Evolutionary conservation across 78 protist species (phyloP).

Genomic region (Dictyostelium firmibasis): DNA sequence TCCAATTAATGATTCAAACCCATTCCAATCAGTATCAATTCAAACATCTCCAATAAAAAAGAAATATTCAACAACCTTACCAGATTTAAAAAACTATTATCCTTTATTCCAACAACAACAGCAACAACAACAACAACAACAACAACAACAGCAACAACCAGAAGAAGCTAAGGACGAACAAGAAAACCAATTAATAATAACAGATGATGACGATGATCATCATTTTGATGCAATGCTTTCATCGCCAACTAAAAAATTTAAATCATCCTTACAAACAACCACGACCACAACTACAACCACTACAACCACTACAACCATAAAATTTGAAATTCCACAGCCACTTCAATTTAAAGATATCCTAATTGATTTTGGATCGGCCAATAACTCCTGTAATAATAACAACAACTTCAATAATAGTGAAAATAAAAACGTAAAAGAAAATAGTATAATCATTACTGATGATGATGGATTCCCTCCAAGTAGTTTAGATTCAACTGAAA

Average conservation of each 20-base stretch:
- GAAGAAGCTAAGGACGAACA: background rate
- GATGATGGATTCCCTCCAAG: background rate
- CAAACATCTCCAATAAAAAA: background rate
- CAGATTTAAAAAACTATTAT: background rate
- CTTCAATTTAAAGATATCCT: background rate
- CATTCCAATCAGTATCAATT: background rate
- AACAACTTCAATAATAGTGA: too few species aligned
- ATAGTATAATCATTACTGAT: background rate
- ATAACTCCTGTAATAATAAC: background rate
- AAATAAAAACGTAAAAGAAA: background rate
- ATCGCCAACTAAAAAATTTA: background rate
- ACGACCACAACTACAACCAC: background rate
- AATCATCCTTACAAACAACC: background rate
- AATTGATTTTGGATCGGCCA: background rate
- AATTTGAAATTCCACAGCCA: background rate
- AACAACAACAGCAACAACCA: background rate
- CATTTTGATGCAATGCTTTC: background rate
- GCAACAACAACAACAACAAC: background rate
- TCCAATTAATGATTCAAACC: background rate
- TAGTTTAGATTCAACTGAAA: conserved; percentile 2
- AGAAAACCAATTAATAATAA: background rate
- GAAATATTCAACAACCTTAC: background rate
- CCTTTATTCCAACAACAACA: background rate
- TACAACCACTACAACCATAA: background rate
- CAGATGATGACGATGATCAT: background rate